Conservation (phyloP, 2,329 filamentous ascomycete species). For the Neopestalotiopsis clavispora region DNA sequence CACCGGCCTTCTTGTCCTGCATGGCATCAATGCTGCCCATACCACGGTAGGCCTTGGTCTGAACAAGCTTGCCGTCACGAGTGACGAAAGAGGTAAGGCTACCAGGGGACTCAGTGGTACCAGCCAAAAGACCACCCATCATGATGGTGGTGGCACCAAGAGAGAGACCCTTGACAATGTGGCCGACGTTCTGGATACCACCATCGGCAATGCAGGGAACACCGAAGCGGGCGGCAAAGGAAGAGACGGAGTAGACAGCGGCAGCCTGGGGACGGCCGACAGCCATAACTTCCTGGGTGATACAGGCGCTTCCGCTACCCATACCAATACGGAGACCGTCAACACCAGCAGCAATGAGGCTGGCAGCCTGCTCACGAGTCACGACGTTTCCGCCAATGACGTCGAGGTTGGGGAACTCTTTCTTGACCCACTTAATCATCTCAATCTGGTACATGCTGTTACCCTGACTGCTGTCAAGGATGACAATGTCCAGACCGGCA, state of each 20-base stretch:
- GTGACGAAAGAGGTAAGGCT: slow-evolving; percentile 84
- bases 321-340: slow-evolving; percentile 98
- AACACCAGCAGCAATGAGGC: slow-evolving; percentile 89
- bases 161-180: slow-evolving; percentile 97
- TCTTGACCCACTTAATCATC: slow-evolving; percentile 97
- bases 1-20: slow-evolving; percentile 97
- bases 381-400: slow-evolving; percentile 99
- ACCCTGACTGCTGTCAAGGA: slow-evolving; percentile 95
- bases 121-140: slow-evolving; percentile 98
- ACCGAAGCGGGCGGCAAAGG: slow-evolving; percentile 90
- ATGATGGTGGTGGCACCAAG: slow-evolving; percentile 95
- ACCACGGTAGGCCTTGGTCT: slow-evolving; percentile 98
- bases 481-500: slow-evolving; percentile 91
- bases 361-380: slow-evolving; percentile 92
- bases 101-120: slow-evolving; percentile 96
- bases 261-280: slow-evolving; percentile 96
- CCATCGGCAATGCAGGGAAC: slow-evolving; percentile 98
- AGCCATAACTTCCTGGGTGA: slow-evolving; percentile 99
- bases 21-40: slow-evolving; percentile 99
- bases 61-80: slow-evolving; percentile 95
- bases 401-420: slow-evolving; percentile 82
- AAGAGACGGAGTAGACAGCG: slow-evolving; percentile 86
- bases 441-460: slow-evolving; percentile 99
- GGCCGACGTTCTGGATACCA: slow-evolving; percentile 96
- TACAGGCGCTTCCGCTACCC: slow-evolving; percentile 97